Evolutionary conservation across 768 basidiomycete genomes (phyloP), one percentile per base, ranked within the genome.

Genomic region (Suillus alpinus): DNA sequence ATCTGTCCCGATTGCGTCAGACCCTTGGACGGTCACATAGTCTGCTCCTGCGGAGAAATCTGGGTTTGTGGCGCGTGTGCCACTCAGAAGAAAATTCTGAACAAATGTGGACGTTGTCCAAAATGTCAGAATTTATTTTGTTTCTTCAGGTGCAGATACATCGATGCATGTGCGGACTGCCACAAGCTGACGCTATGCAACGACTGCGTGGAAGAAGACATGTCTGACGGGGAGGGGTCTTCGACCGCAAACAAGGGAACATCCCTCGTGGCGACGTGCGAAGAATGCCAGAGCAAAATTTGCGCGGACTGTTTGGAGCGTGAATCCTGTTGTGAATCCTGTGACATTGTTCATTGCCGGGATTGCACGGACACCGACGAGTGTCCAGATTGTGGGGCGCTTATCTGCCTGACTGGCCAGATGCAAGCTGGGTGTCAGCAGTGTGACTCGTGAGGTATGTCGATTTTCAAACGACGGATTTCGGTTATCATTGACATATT

Each of bases 121-220:
- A 67, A 32, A 29, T 71, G 71, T 62, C 59, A 9, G 0, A 37
- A 53, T 47, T 50, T 47, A 49, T 71, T 57, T 44, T 71, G 69
- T 59, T 16, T 50, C 23, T 36, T 62, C 49, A 3, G 46, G 46
- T 73, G 69, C 71, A 58, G 62, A 4, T 71, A 73, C 52, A 71
- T 71, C 16, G 56, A 52, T 18, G 62, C 40, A n/a, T 71, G 69
- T 43, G 7, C 20, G 40, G 65, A 62, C 23, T 71, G 70, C 34
- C 55, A 40, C 46, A 65, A 63, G 29, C 8, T 65, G 53, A 65
- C 63, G 56, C 16, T 67, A 50, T 71, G 71, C 53, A 58, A 71
- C 4, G 70, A 71, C 43, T 73, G 70, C 39, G 44, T 37, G 14
- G 71, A 71, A 57, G 69, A 69, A 60, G 69, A 72, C 5, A 16